These are phyloP conservation scores for Aureobasidium vineae DNA, from an alignment of 2,329 filamentous ascomycete genomes.

Conservation along the genomic window DNA sequence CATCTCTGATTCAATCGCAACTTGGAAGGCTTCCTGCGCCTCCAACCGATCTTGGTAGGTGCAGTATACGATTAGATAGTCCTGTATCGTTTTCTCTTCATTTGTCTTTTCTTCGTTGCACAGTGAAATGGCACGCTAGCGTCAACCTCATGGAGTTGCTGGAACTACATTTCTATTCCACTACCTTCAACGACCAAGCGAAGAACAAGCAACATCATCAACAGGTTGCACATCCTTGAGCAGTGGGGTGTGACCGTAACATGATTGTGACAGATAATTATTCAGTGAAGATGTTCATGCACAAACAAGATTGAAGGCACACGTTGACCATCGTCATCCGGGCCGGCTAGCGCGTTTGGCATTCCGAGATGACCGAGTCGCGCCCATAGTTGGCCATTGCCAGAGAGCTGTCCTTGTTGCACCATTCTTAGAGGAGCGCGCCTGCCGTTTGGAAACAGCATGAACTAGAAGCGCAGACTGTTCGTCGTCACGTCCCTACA, in stretches of 20 bases:
- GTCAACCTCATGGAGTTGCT: conserved; percentile 30
- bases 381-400: conserved; percentile 1
- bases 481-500: background rate
- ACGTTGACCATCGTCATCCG: conserved; percentile 3
- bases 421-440: conserved; percentile 5
- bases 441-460: conserved; percentile 16
- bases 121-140: conserved; percentile 1
- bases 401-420: conserved; percentile 8
- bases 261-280: conserved; percentile 31
- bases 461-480: conserved; percentile 5
- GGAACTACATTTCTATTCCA: conserved; percentile 29
- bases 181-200: conserved; percentile 34
- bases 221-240: conserved; percentile 35
- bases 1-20: conserved; percentile 74
- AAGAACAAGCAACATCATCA: conserved; percentile 34
- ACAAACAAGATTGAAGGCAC: conserved; percentile 2
- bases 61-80: conserved; percentile 1
- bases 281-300: background rate
- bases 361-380: conserved; percentile 20
- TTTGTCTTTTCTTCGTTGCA: background rate
- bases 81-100: conserved; percentile 4
- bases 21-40: conserved; percentile 51
- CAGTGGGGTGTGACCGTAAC: conserved; percentile 38
- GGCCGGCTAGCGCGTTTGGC: conserved; percentile 14
- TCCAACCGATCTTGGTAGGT: conserved; percentile 1